Conservation (phyloP, 73 alveolate species). For the Tetrahymena thermophila region DNA sequence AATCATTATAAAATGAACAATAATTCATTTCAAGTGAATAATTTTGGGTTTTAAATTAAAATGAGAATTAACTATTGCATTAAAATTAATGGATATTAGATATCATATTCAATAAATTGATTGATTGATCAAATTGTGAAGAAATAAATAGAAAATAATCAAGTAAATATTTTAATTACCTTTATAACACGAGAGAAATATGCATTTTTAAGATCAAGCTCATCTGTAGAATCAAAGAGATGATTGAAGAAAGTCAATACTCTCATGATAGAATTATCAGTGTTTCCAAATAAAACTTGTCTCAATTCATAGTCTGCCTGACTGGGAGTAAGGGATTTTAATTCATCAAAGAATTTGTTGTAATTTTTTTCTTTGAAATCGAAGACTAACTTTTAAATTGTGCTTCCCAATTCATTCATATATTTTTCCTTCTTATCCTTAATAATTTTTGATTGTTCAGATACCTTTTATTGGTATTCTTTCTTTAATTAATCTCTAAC, state of each 20-base stretch:
- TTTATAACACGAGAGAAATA: not conserved
- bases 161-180: not conserved
- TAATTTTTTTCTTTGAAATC: not conserved
- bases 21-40: no score
- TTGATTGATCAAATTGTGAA: no score
- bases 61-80: no score
- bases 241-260: not conserved
- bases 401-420: not conserved
- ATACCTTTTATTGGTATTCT: not conserved
- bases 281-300: not conserved
- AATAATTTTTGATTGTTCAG: not conserved
- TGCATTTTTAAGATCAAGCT: not conserved
- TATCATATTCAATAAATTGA: no score
- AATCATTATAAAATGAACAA: no score
- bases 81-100: no score
- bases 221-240: not conserved
- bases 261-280: not conserved
- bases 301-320: not conserved
- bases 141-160: no score
- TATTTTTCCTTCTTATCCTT: not conserved
- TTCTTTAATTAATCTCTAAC: not conserved
- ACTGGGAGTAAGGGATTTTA: not conserved
- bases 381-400: not conserved
- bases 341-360: not conserved
- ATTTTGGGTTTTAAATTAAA: no score